phyloP scores from a whole-genome alignment of 768 basidiomycete species.

The Lactifluus volemus region DNA sequence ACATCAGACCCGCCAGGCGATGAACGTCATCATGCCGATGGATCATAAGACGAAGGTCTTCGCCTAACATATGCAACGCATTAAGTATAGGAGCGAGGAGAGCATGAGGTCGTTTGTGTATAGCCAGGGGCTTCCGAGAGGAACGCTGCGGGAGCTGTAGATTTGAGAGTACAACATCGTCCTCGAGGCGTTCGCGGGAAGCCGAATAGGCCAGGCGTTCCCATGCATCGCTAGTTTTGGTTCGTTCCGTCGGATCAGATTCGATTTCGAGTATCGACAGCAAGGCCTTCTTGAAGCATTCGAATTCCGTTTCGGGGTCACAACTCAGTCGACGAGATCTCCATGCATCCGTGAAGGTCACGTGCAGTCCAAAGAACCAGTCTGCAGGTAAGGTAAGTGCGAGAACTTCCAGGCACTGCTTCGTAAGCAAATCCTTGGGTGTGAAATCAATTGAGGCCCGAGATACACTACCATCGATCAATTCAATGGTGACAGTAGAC shows the following conservation, averaged over 20 bases:
- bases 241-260: not conserved
- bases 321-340: conserved; percentile 35
- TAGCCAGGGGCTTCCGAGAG: not conserved
- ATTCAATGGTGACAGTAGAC: conserved; percentile 45
- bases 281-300: conserved; percentile 46
- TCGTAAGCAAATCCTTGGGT: conserved; percentile 47
- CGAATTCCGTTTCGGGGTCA: conserved; percentile 44
- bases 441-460: conserved; percentile 46
- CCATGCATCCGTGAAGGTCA: conserved; percentile 51
- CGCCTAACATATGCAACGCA: conserved; percentile 73
- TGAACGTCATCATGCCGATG: conserved; percentile 47
- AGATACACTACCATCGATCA: conserved; percentile 40
- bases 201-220: conserved; percentile 35
- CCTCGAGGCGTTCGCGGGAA: conserved; percentile 41
- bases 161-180: conserved; percentile 48
- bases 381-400: conserved; percentile 51
- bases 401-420: conserved; percentile 52
- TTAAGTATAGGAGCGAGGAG: conserved; percentile 54
- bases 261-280: conserved; percentile 36
- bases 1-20: conserved; percentile 53
- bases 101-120: conserved; percentile 29
- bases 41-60: conserved; percentile 53
- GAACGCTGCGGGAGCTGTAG: conserved; percentile 32
- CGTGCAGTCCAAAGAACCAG: conserved; percentile 47
- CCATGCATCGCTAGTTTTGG: conserved; percentile 34